These are phyloP conservation scores for Exophiala sideris DNA, from an alignment of 2,329 filamentous ascomycete genomes.

Conservation along the genomic window DNA sequence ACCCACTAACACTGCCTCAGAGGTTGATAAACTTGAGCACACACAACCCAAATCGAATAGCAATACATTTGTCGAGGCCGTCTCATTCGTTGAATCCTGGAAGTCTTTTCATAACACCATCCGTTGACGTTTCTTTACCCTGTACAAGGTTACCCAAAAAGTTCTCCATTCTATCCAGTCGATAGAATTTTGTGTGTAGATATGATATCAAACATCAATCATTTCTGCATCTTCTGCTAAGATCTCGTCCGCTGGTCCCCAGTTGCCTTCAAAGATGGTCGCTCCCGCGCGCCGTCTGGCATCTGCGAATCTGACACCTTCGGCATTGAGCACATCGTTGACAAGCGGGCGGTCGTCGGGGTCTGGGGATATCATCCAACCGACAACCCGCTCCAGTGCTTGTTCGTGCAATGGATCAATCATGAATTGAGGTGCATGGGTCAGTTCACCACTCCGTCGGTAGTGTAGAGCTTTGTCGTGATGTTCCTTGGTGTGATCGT, in stretches of 20 bases:
- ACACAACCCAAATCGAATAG: not conserved
- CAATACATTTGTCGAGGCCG: not conserved
- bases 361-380: slow-evolving; percentile 80
- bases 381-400: slow-evolving; percentile 78
- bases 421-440: slow-evolving; percentile 83
- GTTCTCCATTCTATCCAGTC: slow-evolving; percentile 14
- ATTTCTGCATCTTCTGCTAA: slow-evolving; percentile 59
- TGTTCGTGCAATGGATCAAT: slow-evolving; percentile 66
- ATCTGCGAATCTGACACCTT: slow-evolving; percentile 77
- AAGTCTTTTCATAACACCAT: not conserved
- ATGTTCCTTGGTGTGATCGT: slow-evolving; percentile 23
- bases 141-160: not conserved
- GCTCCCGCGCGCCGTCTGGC: slow-evolving; percentile 76
- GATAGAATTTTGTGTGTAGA: slow-evolving; percentile 13
- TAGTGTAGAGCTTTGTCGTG: slow-evolving; percentile 31
- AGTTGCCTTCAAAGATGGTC: slow-evolving; percentile 94
- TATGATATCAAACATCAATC: slow-evolving; percentile 53
- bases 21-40: no score
- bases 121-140: not conserved
- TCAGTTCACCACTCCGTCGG: slow-evolving; percentile 55
- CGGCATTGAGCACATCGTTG: slow-evolving; percentile 67
- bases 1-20: not conserved
- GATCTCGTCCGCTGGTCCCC: slow-evolving; percentile 73
- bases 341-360: slow-evolving; percentile 70
- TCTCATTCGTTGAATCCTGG: slow-evolving; percentile 3